phyloP scores from a whole-genome alignment of 306 rosid species.

The Oxytropis ochrocephala region DNA sequence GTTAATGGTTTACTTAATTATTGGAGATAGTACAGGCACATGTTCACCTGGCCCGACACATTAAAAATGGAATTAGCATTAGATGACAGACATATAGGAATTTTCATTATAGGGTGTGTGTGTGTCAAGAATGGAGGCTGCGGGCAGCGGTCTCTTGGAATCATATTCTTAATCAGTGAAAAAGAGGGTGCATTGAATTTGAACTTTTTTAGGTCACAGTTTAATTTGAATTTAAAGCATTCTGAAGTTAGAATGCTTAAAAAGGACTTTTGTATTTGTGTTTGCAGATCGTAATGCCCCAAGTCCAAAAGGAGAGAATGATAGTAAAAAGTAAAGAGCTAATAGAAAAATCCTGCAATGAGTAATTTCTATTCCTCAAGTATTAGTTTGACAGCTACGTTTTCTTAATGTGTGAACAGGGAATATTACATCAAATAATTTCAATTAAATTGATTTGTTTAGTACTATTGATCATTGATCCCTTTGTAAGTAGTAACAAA shows the following conservation, averaged over 20 bases:
- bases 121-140: no score
- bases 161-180: background rate
- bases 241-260: background rate
- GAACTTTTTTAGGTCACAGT: background rate
- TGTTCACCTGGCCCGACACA: background rate
- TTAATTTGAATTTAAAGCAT: background rate
- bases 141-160: no score
- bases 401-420: background rate
- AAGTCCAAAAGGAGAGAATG: slow-evolving; percentile 6
- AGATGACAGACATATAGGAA: background rate
- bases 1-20: background rate
- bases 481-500: background rate
- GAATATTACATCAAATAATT: slow-evolving; percentile 5
- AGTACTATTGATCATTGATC: slow-evolving; percentile 3
- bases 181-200: background rate
- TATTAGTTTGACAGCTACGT: background rate
- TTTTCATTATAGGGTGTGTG: background rate
- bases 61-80: background rate
- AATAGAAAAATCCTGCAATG: background rate
- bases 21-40: background rate
- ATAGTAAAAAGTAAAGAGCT: background rate
- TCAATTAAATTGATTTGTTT: background rate
- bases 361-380: background rate
- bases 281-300: slow-evolving; percentile 2
- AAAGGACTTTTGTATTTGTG: background rate